Base-by-base conservation (phyloP, 176 grass and related monocot genomes). In the Puccinellia tenuiflora region DNA sequence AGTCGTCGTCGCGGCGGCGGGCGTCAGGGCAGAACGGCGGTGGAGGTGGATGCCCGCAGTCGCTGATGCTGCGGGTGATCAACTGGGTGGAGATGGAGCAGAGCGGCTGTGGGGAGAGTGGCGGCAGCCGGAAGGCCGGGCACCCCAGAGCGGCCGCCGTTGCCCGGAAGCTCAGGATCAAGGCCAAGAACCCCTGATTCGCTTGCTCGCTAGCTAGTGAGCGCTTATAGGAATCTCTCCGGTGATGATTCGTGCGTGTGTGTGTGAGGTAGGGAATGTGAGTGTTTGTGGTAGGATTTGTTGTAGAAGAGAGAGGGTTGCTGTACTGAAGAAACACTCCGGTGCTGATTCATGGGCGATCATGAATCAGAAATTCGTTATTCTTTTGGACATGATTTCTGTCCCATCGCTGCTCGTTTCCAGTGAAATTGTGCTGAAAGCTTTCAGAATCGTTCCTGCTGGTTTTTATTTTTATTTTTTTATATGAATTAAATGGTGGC, bases 31-130 rank as follows among this genome's bases (percentile, higher is more conserved):
- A n/a, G n/a, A n/a, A n/a, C n/a, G 68, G 78, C 92, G 86, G 73
- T 9, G 20, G 73, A 43, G 54, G 80, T 20, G 57, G 55, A 52
- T 93, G 96, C 77, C 89, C 91, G 30, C 96, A 99, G 81, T 93
- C 93, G 5, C 74, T 94, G 68, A 85, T 99, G 80, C 76, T 94
- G 13, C 43, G 86, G 40, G 89, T 96, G 45, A 88, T 99, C 86
- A 99, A 99, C 83, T 99, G 96, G 93, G 73, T 99, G 42, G 93
- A 96, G 78, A 87, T 99, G 89, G 96, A 99, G 70, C 92, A 97
- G 75, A 91, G 87, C 30, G 70, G 56, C 24, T n/a, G n/a, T n/a
- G 74, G 71, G 16, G 63, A 52, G 11, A 37, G 54, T 53, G 78
- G 74, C 34, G 37, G 48, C 53, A 76, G 80, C 48, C 87, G 83